A percentile compares a stretch with the other conserved stretches of the same genome.
Conservation (phyloP, 2,329 filamentous ascomycete species). For the Drechslerella dactyloides region DNA sequence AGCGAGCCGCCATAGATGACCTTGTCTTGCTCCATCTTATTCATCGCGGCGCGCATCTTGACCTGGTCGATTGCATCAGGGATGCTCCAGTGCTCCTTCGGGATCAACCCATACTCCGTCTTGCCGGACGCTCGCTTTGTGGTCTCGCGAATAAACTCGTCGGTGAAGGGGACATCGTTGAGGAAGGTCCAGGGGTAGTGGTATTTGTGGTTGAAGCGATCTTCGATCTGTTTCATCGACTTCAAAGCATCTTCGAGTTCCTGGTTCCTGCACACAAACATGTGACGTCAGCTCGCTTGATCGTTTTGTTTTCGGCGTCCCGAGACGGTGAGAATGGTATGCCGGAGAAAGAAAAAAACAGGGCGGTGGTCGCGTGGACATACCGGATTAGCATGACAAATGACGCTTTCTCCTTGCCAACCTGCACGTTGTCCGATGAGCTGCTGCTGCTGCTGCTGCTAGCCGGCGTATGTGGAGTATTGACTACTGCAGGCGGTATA, state of each 20-base stretch:
- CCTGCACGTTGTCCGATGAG: conserved; percentile 26
- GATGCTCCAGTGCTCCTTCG: conserved; percentile 53
- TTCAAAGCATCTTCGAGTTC: conserved; percentile 54
- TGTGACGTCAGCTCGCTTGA: not conserved
- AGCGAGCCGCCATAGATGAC: conserved; percentile 54
- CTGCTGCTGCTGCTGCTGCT: not conserved
- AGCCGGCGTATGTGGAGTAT: conserved; percentile 1
- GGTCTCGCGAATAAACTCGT: conserved; percentile 54
- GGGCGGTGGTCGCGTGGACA: conserved; percentile 8
- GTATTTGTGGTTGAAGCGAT: conserved; percentile 54
- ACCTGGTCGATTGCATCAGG: conserved; percentile 52
- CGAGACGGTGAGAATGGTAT: not conserved
- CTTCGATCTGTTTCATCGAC: conserved; percentile 55
- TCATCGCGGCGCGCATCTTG: conserved; percentile 52
- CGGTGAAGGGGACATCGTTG: conserved; percentile 54
- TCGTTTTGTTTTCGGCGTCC: not conserved
- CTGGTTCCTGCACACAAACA: conserved; percentile 50
- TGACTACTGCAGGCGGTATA: not conserved
- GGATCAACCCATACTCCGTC: conserved; percentile 53
- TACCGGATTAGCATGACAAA: conserved; percentile 55
- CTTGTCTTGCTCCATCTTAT: conserved; percentile 52
- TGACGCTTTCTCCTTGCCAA: conserved; percentile 53
- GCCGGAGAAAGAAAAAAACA: not conserved
- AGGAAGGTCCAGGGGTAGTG: conserved; percentile 55
- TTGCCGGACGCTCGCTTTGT: conserved; percentile 53